phyloP scores from a whole-genome alignment of 108 stramenopile species.

The Skeletonema costatum region DNA sequence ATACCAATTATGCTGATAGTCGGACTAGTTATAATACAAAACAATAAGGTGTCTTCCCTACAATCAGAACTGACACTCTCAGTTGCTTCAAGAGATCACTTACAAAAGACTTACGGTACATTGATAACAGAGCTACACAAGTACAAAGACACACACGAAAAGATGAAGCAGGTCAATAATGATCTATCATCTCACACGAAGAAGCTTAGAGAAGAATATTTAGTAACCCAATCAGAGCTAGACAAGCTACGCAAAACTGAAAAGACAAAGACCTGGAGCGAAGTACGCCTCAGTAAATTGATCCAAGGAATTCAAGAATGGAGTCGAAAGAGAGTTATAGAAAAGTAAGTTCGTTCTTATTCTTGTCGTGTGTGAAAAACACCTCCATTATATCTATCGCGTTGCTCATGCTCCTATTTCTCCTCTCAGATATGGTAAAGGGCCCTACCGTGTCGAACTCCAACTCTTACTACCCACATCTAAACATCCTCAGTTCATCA shows the following conservation, averaged over 20 bases:
- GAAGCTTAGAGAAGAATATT: background rate
- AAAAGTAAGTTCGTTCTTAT: slow-evolving; percentile 16
- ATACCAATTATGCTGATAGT: background rate
- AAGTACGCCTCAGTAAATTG: slow-evolving; percentile 3
- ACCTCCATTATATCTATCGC: background rate
- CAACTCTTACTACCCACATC: slow-evolving; percentile 23
- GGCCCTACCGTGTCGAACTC: slow-evolving; percentile 65
- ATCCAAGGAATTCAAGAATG: slow-evolving; percentile 7
- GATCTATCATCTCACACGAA: slow-evolving; percentile 4
- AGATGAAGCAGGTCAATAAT: slow-evolving; percentile 19
- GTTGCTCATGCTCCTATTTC: background rate
- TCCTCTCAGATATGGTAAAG: slow-evolving; percentile 39
- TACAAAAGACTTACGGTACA: background rate
- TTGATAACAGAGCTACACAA: background rate
- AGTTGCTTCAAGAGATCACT: background rate
- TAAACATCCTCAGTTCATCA: slow-evolving; percentile 30
- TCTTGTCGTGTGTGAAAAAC: background rate
- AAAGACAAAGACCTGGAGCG: background rate
- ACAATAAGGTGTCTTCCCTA: background rate
- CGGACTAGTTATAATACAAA: background rate
- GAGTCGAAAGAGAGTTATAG: slow-evolving; percentile 9
- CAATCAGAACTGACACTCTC: background rate
- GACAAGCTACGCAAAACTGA: slow-evolving; percentile 1
- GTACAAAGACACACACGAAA: slow-evolving; percentile 14
- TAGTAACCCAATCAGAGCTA: slow-evolving; percentile 3